These are phyloP conservation scores for Blastosporella zonata DNA, from an alignment of 1,284 basidiomycete genomes.

Conservation along the genomic window DNA sequence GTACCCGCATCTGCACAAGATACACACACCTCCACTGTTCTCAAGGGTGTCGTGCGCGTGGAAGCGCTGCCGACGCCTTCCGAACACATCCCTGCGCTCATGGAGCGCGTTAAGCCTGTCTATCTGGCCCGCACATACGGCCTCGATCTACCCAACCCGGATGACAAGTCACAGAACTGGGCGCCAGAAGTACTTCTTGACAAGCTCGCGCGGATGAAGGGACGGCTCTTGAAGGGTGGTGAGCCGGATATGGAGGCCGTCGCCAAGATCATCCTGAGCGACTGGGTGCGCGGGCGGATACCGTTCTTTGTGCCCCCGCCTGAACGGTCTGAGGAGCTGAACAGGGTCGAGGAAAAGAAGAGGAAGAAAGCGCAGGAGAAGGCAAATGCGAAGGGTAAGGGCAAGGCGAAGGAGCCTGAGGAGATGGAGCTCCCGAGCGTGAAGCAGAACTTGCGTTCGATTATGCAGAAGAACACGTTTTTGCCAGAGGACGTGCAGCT, in stretches of 20 bases:
- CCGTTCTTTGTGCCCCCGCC: slow-evolving; percentile 86
- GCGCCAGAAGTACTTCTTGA: slow-evolving; percentile 81
- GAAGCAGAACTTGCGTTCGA: slow-evolving; percentile 72
- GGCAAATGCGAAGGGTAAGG: slow-evolving; percentile 36
- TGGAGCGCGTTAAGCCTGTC: slow-evolving; percentile 88
- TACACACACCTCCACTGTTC: slow-evolving; percentile 88
- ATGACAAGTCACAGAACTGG: slow-evolving; percentile 54
- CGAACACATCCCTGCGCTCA: slow-evolving; percentile 88
- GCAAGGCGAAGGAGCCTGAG: slow-evolving; percentile 34
- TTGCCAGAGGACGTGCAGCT: slow-evolving; percentile 68
- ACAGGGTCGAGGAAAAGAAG: slow-evolving; percentile 57
- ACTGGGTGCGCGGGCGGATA: slow-evolving; percentile 97
- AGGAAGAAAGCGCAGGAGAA: slow-evolving; percentile 36
- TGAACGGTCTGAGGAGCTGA: slow-evolving; percentile 67
- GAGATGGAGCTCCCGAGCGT: slow-evolving; percentile 48
- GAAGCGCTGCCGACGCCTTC: slow-evolving; percentile 94
- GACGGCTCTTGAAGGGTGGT: slow-evolving; percentile 90
- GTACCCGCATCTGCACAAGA: slow-evolving; percentile 93
- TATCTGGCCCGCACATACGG: slow-evolving; percentile 93
- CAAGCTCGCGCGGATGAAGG: slow-evolving; percentile 86
- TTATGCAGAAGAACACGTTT: slow-evolving; percentile 84
- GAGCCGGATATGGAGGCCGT: slow-evolving; percentile 93
- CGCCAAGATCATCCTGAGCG: slow-evolving; percentile 93
- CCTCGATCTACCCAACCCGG: slow-evolving; percentile 60
- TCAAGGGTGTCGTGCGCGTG: slow-evolving; percentile 96